Conservation (phyloP, 2,329 filamentous ascomycete genomes). For the Fusarium subglutinans region DNA sequence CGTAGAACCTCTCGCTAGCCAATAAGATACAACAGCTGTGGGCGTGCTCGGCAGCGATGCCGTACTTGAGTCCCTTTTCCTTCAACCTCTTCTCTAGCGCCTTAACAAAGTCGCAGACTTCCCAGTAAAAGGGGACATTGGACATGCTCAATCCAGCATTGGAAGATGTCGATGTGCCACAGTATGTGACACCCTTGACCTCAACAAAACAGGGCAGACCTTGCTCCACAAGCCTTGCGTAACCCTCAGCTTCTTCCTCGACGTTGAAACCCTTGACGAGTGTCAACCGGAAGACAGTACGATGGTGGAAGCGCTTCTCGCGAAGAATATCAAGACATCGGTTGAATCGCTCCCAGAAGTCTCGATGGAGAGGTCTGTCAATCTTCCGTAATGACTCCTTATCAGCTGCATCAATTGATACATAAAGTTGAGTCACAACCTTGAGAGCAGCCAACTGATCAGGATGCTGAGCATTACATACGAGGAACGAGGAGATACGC, state of each 20-base stretch:
- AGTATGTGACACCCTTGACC: constrained; percentile 97
- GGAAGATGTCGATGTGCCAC: constrained; percentile 86
- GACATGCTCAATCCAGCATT: constrained; percentile 93
- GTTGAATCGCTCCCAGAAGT: constrained; percentile 97
- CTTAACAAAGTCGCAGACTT: constrained; percentile 84
- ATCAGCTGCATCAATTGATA: constrained; percentile 95
- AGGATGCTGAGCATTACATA: constrained; percentile 97
- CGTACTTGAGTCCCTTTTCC: constrained; percentile 79
- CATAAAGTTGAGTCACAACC: constrained; percentile 94
- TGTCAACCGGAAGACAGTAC: constrained; percentile 93
- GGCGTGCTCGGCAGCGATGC: constrained; percentile 93
- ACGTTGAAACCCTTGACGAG: constrained; percentile 99
- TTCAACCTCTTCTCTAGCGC: constrained; percentile 76
- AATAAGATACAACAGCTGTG: constrained; percentile 94
- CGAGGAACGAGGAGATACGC: constrained; percentile 91
- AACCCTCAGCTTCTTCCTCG: constrained; percentile 90
- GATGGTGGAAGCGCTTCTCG: constrained; percentile 82
- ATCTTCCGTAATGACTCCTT: constrained; percentile 87
- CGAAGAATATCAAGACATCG: constrained; percentile 89
- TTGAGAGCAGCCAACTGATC: constrained; percentile 84
- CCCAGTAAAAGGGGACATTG: constrained; percentile 95
- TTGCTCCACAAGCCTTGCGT: constrained; percentile 86
- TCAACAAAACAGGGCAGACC: constrained; percentile 93
- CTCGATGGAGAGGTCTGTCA: constrained; percentile 89
- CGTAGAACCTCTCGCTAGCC: constrained; percentile 81